phyloP scores from a whole-genome alignment of 441 rosid species.

The Populus hybrid region DNA sequence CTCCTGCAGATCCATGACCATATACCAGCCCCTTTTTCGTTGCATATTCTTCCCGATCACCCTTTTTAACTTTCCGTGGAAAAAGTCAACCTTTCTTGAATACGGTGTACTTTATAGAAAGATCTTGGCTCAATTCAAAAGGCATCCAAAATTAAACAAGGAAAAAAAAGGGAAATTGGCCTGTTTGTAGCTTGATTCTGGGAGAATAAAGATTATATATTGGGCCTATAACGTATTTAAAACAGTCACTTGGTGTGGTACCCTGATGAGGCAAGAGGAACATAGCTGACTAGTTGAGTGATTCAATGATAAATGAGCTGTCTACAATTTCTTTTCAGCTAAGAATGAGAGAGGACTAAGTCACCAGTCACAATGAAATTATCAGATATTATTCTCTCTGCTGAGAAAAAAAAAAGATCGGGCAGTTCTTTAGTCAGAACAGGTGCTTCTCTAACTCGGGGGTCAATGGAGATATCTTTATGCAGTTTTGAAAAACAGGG shows the following conservation, averaged over 20 bases:
- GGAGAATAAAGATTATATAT: neutral
- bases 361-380: neutral
- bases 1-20: neutral
- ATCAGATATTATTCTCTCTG: neutral
- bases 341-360: neutral
- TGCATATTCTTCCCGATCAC: too few species aligned
- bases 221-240: neutral
- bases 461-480: neutral
- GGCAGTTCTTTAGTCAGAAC: neutral
- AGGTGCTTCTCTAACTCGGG: neutral
- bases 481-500: neutral
- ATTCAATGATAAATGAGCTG: neutral
- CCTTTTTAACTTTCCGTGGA: too few species aligned
- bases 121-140: neutral
- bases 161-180: neutral
- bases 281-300: neutral
- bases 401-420: neutral
- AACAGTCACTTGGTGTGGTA: neutral
- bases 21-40: neutral
- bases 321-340: neutral
- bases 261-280: neutral
- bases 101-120: neutral
- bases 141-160: neutral
- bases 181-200: neutral
- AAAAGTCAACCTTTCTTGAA: neutral